phyloP scores from a whole-genome alignment of 225 moss, liverwort and hornwort genomes.

The Sphagnum tenellum region DNA sequence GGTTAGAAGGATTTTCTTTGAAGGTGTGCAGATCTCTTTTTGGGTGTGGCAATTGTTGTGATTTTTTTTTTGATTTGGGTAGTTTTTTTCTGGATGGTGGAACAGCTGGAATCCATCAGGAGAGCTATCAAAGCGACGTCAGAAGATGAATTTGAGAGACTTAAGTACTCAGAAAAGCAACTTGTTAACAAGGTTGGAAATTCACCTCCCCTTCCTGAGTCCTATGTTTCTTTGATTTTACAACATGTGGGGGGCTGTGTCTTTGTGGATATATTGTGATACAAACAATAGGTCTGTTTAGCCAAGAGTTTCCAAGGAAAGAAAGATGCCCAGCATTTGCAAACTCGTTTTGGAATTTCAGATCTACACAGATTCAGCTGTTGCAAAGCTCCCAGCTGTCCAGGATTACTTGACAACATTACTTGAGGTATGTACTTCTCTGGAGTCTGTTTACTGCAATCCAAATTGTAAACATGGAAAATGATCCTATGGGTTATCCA shows the following conservation, averaged over 20 bases:
- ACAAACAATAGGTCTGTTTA: too few species aligned
- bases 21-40: too few species aligned
- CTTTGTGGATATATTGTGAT: too few species aligned
- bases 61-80: neutral
- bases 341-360: conserved; percentile 8
- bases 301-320: too few species aligned
- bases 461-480: too few species aligned
- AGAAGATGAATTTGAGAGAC: conserved; percentile 43
- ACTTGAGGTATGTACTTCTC: conserved; percentile 33
- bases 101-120: conserved; percentile 63
- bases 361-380: conserved; percentile 61
- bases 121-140: conserved; percentile 37
- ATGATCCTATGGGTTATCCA: too few species aligned
- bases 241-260: too few species aligned
- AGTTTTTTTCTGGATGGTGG: neutral
- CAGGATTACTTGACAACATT: conserved; percentile 56
- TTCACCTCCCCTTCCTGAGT: too few species aligned
- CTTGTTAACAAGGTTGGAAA: conserved; percentile 71
- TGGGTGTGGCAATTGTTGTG: neutral
- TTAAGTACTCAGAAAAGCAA: conserved; percentile 73
- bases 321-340: too few species aligned
- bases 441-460: too few species aligned
- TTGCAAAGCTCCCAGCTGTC: conserved; percentile 56
- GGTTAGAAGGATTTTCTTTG: too few species aligned
- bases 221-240: too few species aligned